Base-by-base conservation (phyloP, 1,284 basidiomycete species). In the Garcileccinum viscosum region DNA sequence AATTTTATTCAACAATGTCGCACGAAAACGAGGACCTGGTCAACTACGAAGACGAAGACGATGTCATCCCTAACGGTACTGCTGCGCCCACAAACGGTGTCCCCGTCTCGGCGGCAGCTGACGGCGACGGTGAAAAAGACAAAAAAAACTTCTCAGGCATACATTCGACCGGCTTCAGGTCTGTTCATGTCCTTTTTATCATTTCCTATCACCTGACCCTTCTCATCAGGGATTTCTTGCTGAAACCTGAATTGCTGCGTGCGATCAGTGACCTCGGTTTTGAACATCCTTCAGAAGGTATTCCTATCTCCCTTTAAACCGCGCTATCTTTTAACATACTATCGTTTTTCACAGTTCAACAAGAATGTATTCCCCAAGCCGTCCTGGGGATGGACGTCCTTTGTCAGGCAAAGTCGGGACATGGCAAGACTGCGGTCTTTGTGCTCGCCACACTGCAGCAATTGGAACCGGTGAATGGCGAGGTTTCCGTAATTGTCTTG, bases 401-500 rank as follows among this genome's bases (percentile, higher is more conserved):
- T 66, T 99, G 98, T 84, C 98, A 99, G 86, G 98, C 98, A 76
- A 99, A 99, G 85, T 99, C 98, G 64, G 98, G 98, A 85, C 98
- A 99, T 86, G 98, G 98, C 83, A 99, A 99, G 87, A 99, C 98
- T 30, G 98, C 98, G 62, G 98, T 99, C 72, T 99, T 99, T 81
- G 98, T 99, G 74, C 89, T 99, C 72, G 97, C 98, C 66, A 97
- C 95, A 8, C 89, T 99, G 66, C 98, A 99, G 84, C 98, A 99
- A 84, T 90, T 99, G 74, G 98, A 99, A 83, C 97, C 98, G 64
- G 95, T 98, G 73, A 94, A 98, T 77, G 98, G 98, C 80, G 97
- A 99, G 83, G 96, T 99, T 67, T 95, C 95, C 64, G 97, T 99
- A 73, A 89, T 99, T 76, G 96, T 99, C 74, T 90, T 99, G 71